Base-by-base conservation (phyloP, 495 filamentous ascomycete species). In the Aspergillus saccharolyticus region DNA sequence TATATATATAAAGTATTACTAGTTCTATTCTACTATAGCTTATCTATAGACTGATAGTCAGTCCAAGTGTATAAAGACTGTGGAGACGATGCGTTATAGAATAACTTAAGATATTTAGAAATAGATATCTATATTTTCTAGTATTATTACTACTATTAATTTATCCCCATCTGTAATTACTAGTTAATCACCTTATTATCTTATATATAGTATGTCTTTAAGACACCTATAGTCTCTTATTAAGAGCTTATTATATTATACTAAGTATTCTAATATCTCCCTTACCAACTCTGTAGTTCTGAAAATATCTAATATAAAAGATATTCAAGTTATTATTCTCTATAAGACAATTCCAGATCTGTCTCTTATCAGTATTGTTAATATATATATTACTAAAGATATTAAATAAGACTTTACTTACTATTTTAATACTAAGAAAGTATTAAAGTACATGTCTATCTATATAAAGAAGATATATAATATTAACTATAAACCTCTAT, bases 401-500 rank as follows among this genome's bases (percentile, higher is more conserved):
- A 64, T 58, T 50, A 62, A 64, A 21, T 59, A 54, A 54, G 45
- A 51, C 30, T 56, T 21, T 58, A 49, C 44, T 44, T 53, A 50
- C 44, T 52, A 12, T 12, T 39, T 39, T 39, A 39, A 39, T 39
- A 62, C 18, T 54, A 8, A 48, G n/a, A 4, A 48, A 20, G 2
- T 48, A 48, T 49, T 48, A 39, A 28, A 47, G 10, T 22, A 56
- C 39, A 57, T 45, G 25, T 21, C 50, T 42, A 47, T 48, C 21
- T 51, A 25, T 22, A 50, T 48, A 24, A 48, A 47, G 52, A 49
- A 46, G 44, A 51, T 63, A 44, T 22, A 47, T 21, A 47, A 49
- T 28, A n/a, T 30, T 28, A 28, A 28, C n/a, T 49, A 49, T 49
- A 28, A 28, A 28, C 30, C 21, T 49, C 28, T 28, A n/a, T 2